Conservation (phyloP, 2,329 filamentous ascomycete species). For the Talaromyces sp. region DNA sequence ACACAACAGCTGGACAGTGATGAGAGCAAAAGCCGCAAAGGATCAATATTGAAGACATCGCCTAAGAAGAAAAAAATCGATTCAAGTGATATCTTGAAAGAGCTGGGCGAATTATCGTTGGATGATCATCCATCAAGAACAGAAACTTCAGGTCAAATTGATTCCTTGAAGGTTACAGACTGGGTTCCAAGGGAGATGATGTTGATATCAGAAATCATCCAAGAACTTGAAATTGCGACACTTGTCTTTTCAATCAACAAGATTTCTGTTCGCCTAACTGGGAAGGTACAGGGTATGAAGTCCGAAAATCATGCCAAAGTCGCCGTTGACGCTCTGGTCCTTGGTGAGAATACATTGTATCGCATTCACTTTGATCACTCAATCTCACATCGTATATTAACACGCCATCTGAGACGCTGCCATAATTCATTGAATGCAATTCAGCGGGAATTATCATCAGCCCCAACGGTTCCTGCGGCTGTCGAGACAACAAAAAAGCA, state of each 20-base stretch:
- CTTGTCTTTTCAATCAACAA: conserved; percentile 3
- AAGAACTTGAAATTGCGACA: not conserved
- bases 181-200: not conserved
- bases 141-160: not conserved
- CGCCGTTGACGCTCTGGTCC: not conserved
- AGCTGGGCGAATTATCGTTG: not conserved
- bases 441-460: not conserved
- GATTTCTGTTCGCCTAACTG: not conserved
- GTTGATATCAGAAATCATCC: not conserved
- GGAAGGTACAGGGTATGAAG: not conserved
- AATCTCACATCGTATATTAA: not conserved
- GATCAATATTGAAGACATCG: not conserved
- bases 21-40: not conserved
- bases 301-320: not conserved
- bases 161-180: not conserved
- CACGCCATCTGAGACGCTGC: not conserved
- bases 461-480: not conserved
- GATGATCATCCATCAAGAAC: not conserved
- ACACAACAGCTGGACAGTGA: not conserved
- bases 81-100: not conserved
- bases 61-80: not conserved
- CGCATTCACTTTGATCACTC: not conserved
- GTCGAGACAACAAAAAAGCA: not conserved
- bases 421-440: conserved; percentile 1
- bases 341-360: not conserved